Evolutionary conservation across 2,329 filamentous ascomycete species (phyloP), one percentile per base, ranked within the genome.

Genomic region (Cladosporium cucumerinum): DNA sequence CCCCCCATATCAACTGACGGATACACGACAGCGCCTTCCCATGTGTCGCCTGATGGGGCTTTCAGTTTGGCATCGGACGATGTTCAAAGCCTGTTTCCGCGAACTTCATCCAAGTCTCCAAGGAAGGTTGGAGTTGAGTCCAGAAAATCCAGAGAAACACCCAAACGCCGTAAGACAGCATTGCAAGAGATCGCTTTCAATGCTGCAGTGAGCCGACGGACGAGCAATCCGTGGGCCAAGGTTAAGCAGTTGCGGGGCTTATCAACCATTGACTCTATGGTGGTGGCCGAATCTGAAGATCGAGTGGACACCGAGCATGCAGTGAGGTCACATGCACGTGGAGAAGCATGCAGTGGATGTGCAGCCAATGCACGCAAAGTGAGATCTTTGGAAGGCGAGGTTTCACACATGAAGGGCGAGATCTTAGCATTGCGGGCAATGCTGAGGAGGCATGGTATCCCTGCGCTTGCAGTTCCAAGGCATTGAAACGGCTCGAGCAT

Each of bases 51-150:
- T 3, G 25, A 39, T 21, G 63, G 57, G 12, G 46, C 48, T 18
- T 69, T 74, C 62, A 65, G 67, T 5, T 66, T 69, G 7, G 57
- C 63, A 0, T 74, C 73, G 7, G 65, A 70, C 36, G 66, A 73
- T 23, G 66, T 75, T 5, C 66, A 69, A 10, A 66, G 71, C 21
- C 64, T 74, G 1, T 75, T 74, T 21, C 73, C 73, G 12, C 65
- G 72, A 54, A 61, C 66, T 0, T 73, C 72, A 2, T 74, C 72
- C 0, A 67, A 43, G 26, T 62, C 60, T 16, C 57, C 55, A 26
- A 30, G 43, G 36, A 28, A 43, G 39, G 28, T 23, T 3, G 8
- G 21, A 18, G 23, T 23, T n/a, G 46, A 51, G 34, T 16, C 12
- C 23, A 59, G 12, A 32, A 58, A 34, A 51, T 10, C 49, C 14